A percentile compares a stretch with the other conserved stretches of the same genome.
phyloP scores from a whole-genome alignment of 257 asterid genomes.

The Solanum lignicaule region DNA sequence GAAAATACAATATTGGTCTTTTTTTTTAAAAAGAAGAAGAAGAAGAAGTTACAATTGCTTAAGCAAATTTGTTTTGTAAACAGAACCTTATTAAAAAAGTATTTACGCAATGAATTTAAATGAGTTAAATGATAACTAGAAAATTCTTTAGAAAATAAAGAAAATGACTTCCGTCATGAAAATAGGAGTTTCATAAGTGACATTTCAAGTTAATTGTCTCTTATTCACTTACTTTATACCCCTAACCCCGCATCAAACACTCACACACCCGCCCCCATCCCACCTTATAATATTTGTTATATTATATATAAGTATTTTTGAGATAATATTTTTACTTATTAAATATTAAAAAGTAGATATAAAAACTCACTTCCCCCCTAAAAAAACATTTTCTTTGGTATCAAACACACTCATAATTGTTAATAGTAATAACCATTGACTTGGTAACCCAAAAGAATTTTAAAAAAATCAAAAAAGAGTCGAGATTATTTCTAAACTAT shows the following conservation, averaged over 20 bases:
- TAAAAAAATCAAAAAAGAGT: accelerated
- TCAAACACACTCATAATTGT: neutral
- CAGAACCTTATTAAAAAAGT: neutral
- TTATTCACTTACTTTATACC: too few relatives aligned
- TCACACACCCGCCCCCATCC: accelerated
- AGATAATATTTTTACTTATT: neutral
- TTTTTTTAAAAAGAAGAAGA: too few relatives aligned
- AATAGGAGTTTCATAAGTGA: too few relatives aligned
- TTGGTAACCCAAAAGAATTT: neutral
- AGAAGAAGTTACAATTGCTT: neutral
- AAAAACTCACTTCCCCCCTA: neutral
- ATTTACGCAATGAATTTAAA: neutral
- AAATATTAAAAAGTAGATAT: neutral
- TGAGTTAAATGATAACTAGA: neutral
- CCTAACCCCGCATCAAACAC: neutral
- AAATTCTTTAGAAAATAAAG: too few relatives aligned
- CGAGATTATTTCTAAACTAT: too few relatives aligned
- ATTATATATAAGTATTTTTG: neutral
- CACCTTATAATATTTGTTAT: too few relatives aligned
- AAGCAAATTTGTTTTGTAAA: neutral
- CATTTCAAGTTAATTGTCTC: neutral
- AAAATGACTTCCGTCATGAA: too few relatives aligned
- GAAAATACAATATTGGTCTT: neutral
- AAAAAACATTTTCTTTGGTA: neutral
- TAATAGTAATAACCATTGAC: neutral